Conservation (phyloP, 1,139 yeast genomes). For the Taphrina wiesneri region DNA sequence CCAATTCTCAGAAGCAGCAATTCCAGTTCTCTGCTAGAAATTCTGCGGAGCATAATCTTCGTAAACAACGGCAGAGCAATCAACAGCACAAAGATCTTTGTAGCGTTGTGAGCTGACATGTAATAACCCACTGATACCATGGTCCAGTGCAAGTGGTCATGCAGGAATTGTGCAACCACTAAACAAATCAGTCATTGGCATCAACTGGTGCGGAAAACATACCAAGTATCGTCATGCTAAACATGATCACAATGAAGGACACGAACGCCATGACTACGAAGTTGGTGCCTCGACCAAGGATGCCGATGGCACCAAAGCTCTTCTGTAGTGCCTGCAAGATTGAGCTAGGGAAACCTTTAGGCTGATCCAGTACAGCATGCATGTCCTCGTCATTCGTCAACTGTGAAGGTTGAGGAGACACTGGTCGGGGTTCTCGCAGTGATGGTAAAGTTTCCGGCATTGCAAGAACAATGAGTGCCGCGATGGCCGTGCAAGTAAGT, state of each 20-base stretch:
- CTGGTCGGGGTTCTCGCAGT: background rate
- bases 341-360: background rate
- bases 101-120: background rate
- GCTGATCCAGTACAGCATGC: background rate
- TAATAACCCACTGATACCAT: background rate
- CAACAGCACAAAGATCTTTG: background rate
- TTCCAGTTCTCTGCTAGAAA: background rate
- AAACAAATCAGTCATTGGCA: background rate
- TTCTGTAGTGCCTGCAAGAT: background rate
- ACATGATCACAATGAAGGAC: background rate
- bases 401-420: background rate
- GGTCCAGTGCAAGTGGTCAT: background rate
- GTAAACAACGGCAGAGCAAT: constrained; percentile 4
- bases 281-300: background rate
- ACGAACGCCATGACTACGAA: background rate
- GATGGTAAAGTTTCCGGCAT: constrained; percentile 4
- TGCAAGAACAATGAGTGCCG: background rate
- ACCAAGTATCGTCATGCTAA: constrained; percentile 1
- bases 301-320: background rate
- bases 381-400: constrained; percentile 6
- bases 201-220: background rate
- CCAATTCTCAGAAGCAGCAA: background rate
- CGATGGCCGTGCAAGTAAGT: background rate
- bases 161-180: constrained; percentile 11
- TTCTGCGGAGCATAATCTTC: background rate